These are phyloP conservation scores for Erythrophleum fordii DNA, from an alignment of 306 rosid genomes.

Conservation along the genomic window DNA sequence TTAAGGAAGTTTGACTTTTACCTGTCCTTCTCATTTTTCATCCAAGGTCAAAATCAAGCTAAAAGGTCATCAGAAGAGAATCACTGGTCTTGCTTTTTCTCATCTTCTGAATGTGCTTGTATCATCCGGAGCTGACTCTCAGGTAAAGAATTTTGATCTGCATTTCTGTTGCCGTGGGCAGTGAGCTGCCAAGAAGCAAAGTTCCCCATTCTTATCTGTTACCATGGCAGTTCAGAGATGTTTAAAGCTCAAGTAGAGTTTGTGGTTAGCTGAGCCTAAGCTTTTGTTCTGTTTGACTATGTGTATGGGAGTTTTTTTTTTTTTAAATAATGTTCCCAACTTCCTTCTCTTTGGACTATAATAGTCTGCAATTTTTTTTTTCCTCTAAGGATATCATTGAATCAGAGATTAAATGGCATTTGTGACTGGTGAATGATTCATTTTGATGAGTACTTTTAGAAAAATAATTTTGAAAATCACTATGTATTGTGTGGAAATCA, in stretches of 20 bases:
- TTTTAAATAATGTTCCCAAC: neutral
- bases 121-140: slow-evolving; percentile 99
- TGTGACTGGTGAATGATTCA: neutral
- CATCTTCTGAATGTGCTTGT: slow-evolving; percentile 86
- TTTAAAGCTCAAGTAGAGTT: neutral
- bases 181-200: slow-evolving; percentile 11
- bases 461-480: slow-evolving; percentile 16
- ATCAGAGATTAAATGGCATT: neutral
- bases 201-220: neutral
- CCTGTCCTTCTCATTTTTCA: slow-evolving; percentile 28
- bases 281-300: slow-evolving; percentile 12
- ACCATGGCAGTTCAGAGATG: neutral
- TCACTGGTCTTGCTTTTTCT: slow-evolving; percentile 98
- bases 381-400: neutral
- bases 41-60: slow-evolving; percentile 89
- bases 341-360: neutral
- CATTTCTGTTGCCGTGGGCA: slow-evolving; percentile 23
- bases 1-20: slow-evolving; percentile 17
- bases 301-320: neutral
- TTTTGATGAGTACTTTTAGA: neutral
- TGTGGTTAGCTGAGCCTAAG: neutral
- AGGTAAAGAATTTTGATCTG: slow-evolving; percentile 60
- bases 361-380: neutral
- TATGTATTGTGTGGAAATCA: slow-evolving; percentile 7
- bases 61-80: slow-evolving; percentile 99